Conservation (phyloP, 208 protist genomes). For the Borovskyia barvae region DNA sequence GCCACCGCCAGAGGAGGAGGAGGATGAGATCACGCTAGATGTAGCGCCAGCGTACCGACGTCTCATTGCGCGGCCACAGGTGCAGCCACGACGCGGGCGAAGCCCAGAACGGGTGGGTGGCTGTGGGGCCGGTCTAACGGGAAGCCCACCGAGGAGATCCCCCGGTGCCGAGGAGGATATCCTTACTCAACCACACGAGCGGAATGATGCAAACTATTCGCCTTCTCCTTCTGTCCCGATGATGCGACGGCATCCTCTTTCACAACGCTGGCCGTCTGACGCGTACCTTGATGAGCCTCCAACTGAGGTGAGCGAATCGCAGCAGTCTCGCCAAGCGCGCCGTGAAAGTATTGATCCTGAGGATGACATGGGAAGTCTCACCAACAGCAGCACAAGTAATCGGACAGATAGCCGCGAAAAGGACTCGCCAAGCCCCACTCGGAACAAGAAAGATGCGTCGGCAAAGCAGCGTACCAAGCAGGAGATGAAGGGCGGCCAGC, state of each 20-base stretch:
- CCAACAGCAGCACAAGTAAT: slow-evolving; percentile 1
- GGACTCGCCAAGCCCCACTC: not conserved
- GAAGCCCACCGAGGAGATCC: not conserved
- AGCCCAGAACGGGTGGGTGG: not conserved
- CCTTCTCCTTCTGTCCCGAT: not conserved
- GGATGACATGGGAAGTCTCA: slow-evolving; percentile 26
- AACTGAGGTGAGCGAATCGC: slow-evolving; percentile 16
- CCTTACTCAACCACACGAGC: slow-evolving; percentile 23
- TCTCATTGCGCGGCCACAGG: no score
- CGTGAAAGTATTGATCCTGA: slow-evolving; percentile 27
- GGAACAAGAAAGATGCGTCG: no score
- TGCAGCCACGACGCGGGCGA: no score
- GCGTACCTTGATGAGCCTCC: slow-evolving; percentile 26
- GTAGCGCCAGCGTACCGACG: not conserved
- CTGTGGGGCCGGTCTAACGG: not conserved
- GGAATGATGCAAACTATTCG: not conserved
- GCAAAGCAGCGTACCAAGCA: no score
- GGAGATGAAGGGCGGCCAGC: no score
- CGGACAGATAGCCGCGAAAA: not conserved
- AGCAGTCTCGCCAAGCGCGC: not conserved
- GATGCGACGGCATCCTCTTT: slow-evolving; percentile 6
- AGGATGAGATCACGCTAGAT: slow-evolving; percentile 16
- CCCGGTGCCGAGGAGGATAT: slow-evolving; percentile 16
- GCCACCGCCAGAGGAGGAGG: slow-evolving; percentile 21
- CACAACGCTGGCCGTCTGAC: slow-evolving; percentile 26